Percentiles rank a stretch among this genome's conserved stretches.
Conservation (phyloP, 2,329 filamentous ascomycete genomes). For the Trichophyton benhamiae region DNA sequence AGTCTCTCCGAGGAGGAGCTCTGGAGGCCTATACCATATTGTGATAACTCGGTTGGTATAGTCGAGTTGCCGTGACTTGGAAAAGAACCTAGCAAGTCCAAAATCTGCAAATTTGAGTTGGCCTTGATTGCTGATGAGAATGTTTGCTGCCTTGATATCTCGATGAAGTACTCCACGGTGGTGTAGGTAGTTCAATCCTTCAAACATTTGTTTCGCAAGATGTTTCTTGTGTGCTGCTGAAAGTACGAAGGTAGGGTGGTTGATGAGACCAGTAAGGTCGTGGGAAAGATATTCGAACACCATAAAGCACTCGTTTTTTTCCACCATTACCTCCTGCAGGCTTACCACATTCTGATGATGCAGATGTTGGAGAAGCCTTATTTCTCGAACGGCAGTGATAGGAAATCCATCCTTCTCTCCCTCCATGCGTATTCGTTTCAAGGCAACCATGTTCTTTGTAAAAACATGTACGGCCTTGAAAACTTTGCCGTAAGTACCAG, state of each 20-base stretch:
- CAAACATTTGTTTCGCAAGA: slow-evolving; percentile 81
- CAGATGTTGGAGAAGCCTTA: slow-evolving; percentile 88
- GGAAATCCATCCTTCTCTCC: slow-evolving; percentile 99
- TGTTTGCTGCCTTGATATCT: slow-evolving; percentile 97
- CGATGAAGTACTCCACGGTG: slow-evolving; percentile 86
- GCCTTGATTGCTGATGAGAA: slow-evolving; percentile 80
- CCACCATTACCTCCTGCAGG: slow-evolving; percentile 96
- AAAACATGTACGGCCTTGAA: slow-evolving; percentile 74
- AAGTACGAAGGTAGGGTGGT: slow-evolving; percentile 82
- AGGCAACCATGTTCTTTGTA: slow-evolving; percentile 64
- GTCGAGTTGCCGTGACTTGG: slow-evolving; percentile 79
- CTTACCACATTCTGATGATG: slow-evolving; percentile 78
- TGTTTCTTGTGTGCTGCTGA: slow-evolving; percentile 83
- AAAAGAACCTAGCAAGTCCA: slow-evolving; percentile 88
- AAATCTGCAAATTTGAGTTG: slow-evolving; percentile 91
- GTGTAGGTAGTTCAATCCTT: slow-evolving; percentile 87
- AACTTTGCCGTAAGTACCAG: slow-evolving; percentile 93
- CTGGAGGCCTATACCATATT: slow-evolving; percentile 91
- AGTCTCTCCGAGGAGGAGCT: slow-evolving; percentile 81
- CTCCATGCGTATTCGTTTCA: slow-evolving; percentile 99
- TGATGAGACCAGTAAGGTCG: slow-evolving; percentile 85
- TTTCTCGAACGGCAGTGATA: slow-evolving; percentile 90
- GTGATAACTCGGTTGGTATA: slow-evolving; percentile 99
- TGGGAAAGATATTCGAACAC: slow-evolving; percentile 97
- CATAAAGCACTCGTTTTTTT: slow-evolving; percentile 98